A percentile compares a stretch with the other conserved stretches of the same genome.
These are phyloP conservation scores for Furcasterigmium sp. DNA, from an alignment of 2,329 filamentous ascomycete genomes.

Conservation along the genomic window DNA sequence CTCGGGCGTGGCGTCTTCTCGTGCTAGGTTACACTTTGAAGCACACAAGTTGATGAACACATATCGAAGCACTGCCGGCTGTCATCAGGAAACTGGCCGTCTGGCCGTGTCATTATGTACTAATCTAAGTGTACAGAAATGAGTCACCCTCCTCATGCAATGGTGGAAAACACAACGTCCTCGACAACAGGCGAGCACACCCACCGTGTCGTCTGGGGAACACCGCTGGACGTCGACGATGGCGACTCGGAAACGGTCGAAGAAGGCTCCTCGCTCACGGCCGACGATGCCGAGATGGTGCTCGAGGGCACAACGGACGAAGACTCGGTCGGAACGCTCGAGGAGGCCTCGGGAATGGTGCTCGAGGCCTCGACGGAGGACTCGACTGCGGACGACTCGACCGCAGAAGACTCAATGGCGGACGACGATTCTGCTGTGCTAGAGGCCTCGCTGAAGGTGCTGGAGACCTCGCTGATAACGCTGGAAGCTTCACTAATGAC, in stretches of 20 bases:
- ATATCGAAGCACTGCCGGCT: no score
- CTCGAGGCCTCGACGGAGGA: neutral
- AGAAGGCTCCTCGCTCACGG: neutral
- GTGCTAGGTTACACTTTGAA: no score
- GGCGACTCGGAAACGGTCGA: neutral
- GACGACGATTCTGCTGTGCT: neutral
- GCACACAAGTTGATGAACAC: no score
- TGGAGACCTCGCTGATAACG: conserved; percentile 1
- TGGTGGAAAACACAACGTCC: neutral
- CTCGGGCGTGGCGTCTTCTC: no score
- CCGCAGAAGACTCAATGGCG: neutral
- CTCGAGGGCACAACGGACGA: neutral
- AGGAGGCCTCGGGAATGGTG: neutral
- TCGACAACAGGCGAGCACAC: neutral
- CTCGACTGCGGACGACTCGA: no score
- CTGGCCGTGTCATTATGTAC: no score
- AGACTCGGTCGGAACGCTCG: neutral
- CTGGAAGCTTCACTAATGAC: neutral
- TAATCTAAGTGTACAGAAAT: no score
- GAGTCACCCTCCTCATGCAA: neutral
- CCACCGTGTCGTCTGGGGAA: neutral
- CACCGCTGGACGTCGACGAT: neutral
- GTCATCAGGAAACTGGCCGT: no score
- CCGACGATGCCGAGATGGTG: neutral
- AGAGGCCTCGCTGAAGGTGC: conserved; percentile 3